Evolutionary conservation across 208 protist genomes (phyloP).

Genomic region (Porcisia deanei): DNA sequence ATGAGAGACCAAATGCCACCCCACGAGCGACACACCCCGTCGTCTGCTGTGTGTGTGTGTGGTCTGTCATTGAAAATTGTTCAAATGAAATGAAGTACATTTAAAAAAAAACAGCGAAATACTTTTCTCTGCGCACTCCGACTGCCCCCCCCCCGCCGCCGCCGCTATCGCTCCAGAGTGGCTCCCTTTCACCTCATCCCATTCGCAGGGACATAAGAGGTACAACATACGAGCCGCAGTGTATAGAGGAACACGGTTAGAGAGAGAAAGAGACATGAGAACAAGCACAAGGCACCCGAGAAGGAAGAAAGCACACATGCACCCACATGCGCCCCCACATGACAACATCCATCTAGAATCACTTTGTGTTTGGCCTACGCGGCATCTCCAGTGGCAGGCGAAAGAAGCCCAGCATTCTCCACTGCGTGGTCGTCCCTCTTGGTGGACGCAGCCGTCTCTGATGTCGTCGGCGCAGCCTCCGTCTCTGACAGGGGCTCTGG

Average conservation of each 20-base stretch:
- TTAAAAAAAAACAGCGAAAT: background rate
- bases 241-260: background rate
- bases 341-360: background rate
- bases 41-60: too few species aligned
- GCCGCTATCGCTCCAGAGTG: background rate
- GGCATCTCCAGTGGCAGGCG: background rate
- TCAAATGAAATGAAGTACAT: too few species aligned
- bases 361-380: background rate
- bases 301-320: background rate
- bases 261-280: background rate
- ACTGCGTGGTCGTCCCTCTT: background rate
- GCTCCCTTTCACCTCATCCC: background rate
- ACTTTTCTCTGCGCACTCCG: background rate
- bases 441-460: background rate
- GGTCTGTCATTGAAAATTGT: too few species aligned
- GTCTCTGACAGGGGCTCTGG: conserved; percentile 1
- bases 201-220: background rate
- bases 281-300: background rate
- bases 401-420: background rate
- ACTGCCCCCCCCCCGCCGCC: background rate
- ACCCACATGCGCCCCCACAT: background rate
- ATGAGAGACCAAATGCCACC: too few species aligned
- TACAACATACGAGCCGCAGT: background rate
- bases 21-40: too few species aligned
- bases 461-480: background rate